Evolutionary conservation across 176 grass and related monocot species (phyloP), one percentile per base, ranked within the genome.

Genomic region (Urochloa ruziziensis): DNA sequence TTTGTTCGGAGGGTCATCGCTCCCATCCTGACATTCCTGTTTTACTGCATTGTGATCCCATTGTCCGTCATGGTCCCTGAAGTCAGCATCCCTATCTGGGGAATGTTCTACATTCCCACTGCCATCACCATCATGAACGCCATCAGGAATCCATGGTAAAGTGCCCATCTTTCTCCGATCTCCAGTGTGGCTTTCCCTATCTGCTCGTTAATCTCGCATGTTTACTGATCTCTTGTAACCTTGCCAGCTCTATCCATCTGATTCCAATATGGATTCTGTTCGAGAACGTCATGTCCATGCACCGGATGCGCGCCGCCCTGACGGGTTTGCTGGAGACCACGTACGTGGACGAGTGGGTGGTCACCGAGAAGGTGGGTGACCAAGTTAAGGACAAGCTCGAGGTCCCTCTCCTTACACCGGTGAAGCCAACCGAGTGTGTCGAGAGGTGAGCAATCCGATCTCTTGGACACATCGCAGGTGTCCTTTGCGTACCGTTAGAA

Each of bases 231-330:
- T 42, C 36, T 24, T 70, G 60, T 34, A 77, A 56, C 43, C 59
- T 32, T 39, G 23, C 2, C 80, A 94, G 92, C 6, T 94, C 92
- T 53, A 65, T 91, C 23, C 92, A 94, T 84, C 68, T 94, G 73
- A 81, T 89, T 80, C 74, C 89, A 35, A 12, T 89, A 28, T 91
- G 89, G 89, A 87, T 94, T 49, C 85, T 94, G 62, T 91, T 94
- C 44, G 92, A 94, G 86, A 94, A 91, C 25, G 86, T 94, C 86
- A 94, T 91, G 92, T 85, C 92, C 9, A 67, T 94, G 83, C 89
- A 94, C 34, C 83, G 92, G 40, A 91, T 85, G 88, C 87, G 86
- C 69, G 86, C 92, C 6, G 86, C 89, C 42, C 42, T 78, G 59
- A 84, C 82, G 0, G 92, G 89, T 23, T 51, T 94, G 30, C 64